Percentiles rank a stretch among this genome's conserved stretches.
phyloP scores from a whole-genome alignment of 192 early-diverging fungal species.

The Rhizoclosmatium sp. region DNA sequence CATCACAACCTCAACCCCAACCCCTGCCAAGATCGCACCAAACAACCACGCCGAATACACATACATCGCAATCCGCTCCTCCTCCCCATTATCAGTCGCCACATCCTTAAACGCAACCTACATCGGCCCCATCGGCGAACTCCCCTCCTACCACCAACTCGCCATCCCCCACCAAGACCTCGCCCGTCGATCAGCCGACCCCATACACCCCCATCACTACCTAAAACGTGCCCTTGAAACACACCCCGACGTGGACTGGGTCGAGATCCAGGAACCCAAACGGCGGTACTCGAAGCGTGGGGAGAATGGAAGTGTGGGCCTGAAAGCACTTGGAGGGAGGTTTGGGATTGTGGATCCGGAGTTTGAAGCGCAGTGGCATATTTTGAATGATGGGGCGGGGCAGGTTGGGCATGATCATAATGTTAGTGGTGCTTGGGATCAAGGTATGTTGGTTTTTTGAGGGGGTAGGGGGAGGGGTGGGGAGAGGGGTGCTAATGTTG shows the following conservation, averaged over 20 bases:
- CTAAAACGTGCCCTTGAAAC: neutral
- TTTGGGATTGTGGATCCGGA: slow-evolving; percentile 51
- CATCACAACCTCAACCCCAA: too few species aligned
- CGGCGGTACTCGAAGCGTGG: neutral
- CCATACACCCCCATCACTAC: too few species aligned
- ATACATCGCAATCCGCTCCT: neutral
- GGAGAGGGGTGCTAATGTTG: neutral
- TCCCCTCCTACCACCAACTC: slow-evolving; percentile 69
- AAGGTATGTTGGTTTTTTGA: slow-evolving; percentile 53
- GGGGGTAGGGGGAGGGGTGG: neutral
- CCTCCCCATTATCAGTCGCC: too few species aligned
- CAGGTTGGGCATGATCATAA: slow-evolving; percentile 85
- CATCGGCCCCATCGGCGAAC: slow-evolving; percentile 63
- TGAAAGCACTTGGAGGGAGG: slow-evolving; percentile 23
- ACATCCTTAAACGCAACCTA: neutral
- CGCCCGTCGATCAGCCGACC: too few species aligned
- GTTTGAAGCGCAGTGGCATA: slow-evolving; percentile 33
- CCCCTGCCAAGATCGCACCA: neutral
- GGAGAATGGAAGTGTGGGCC: neutral
- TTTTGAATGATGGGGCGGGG: slow-evolving; percentile 55
- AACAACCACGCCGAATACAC: slow-evolving; percentile 8
- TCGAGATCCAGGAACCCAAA: slow-evolving; percentile 46
- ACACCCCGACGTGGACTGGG: slow-evolving; percentile 38
- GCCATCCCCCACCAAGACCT: neutral
- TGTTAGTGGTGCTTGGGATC: slow-evolving; percentile 90